A percentile compares a stretch with the other conserved stretches of the same genome.
These are phyloP conservation scores for Vickermania ingenoplastis DNA, from an alignment of 208 protist genomes.

Conservation along the genomic window DNA sequence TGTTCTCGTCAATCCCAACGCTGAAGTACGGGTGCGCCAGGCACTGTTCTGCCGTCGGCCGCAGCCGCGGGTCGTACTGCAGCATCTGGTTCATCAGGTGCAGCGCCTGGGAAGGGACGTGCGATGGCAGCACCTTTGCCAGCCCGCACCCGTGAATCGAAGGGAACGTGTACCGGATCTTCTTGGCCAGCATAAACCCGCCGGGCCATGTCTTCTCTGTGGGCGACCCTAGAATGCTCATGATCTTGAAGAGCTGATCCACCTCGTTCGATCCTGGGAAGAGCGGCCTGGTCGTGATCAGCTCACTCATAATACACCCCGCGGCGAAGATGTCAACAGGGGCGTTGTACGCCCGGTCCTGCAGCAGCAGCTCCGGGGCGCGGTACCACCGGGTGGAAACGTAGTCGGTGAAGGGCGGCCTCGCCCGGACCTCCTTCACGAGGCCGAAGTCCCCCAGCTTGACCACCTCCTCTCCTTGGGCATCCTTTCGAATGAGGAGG, in stretches of 20 bases:
- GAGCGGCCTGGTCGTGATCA: conserved; percentile 95
- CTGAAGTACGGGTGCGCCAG: conserved; percentile 91
- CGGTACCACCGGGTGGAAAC: conserved; percentile 98
- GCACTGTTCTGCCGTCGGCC: conserved; percentile 90
- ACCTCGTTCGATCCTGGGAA: conserved; percentile 89
- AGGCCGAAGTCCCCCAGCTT: conserved; percentile 95
- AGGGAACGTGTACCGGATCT: conserved; percentile 77
- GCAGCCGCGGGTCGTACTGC: conserved; percentile 92
- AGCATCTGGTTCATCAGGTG: conserved; percentile 92
- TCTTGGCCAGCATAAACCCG: conserved; percentile 57
- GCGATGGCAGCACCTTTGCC: conserved; percentile 42
- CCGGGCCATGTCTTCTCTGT: conserved; percentile 65
- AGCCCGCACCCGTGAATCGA: conserved; percentile 48
- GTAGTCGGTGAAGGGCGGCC: conserved; percentile 91
- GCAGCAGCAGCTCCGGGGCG: conserved; percentile 96
- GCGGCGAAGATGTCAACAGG: conserved; percentile 94
- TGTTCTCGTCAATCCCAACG: conserved; percentile 46
- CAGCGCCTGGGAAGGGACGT: conserved; percentile 82
- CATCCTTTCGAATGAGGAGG: conserved; percentile 72
- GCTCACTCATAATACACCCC: conserved; percentile 97
- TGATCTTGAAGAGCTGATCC: conserved; percentile 77
- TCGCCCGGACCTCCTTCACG: conserved; percentile 39
- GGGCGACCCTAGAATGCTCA: conserved; percentile 69
- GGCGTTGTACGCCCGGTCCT: conserved; percentile 90
- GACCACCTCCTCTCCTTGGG: conserved; percentile 58